These are phyloP conservation scores for Blastomyces emzantsi DNA, from an alignment of 2,329 filamentous ascomycete species.

Conservation along the genomic window DNA sequence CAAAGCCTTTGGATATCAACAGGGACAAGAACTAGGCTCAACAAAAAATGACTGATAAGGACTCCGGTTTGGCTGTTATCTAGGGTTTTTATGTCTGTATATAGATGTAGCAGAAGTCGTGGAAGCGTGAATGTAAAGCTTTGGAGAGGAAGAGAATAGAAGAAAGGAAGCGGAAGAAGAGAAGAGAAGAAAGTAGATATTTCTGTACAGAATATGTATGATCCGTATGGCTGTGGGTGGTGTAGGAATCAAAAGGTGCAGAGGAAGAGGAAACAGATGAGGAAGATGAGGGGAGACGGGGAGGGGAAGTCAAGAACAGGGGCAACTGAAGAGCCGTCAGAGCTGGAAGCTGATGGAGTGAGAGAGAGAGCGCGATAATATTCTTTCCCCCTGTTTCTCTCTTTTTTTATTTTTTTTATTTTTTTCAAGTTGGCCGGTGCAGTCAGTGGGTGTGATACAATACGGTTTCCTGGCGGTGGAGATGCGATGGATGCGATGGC, in stretches of 20 bases:
- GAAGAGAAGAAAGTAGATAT: neutral
- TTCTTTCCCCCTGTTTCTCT: neutral
- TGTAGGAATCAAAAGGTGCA: too few species aligned
- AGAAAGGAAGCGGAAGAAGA: neutral
- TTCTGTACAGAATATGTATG: neutral
- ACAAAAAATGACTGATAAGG: neutral
- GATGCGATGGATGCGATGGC: neutral
- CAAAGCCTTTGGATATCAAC: conserved; percentile 3
- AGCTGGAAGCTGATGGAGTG: neutral
- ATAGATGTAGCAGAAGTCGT: neutral
- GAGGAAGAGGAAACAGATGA: neutral
- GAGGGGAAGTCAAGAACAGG: neutral
- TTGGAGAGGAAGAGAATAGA: neutral
- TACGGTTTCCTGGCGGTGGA: neutral
- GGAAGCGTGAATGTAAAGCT: neutral
- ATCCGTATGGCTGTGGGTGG: neutral
- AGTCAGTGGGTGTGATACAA: too few species aligned
- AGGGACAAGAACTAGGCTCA: neutral
- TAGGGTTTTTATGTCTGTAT: neutral
- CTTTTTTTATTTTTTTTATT: too few species aligned
- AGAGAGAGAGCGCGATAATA: neutral
- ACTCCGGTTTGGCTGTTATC: neutral
- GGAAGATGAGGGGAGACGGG: neutral
- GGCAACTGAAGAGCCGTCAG: neutral
- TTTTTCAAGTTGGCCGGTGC: too few species aligned